Conservation (phyloP, 1,284 basidiomycete species). For the Naganishia liquefaciens region DNA sequence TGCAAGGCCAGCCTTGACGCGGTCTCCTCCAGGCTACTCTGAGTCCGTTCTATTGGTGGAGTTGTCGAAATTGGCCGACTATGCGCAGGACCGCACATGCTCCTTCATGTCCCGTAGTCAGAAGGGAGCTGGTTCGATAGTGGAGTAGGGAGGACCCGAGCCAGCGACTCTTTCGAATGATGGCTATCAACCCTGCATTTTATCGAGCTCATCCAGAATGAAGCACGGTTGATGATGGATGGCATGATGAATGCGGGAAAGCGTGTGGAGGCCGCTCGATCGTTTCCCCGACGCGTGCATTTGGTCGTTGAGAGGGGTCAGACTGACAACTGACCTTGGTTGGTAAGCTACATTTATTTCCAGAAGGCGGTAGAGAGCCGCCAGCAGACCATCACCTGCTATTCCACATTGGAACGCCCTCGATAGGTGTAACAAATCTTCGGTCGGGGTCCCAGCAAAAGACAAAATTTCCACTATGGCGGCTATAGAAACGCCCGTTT, state of each 20-base stretch:
- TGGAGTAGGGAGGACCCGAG: too few relatives aligned
- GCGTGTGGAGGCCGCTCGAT: slow-evolving; percentile 20
- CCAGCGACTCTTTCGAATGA: background rate
- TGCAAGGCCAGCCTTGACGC: background rate
- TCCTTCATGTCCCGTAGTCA: background rate
- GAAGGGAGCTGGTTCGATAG: background rate
- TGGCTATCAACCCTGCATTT: background rate
- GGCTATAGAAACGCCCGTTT: slow-evolving; percentile 58
- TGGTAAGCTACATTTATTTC: too few relatives aligned
- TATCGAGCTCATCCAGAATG: background rate
- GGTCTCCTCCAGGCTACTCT: background rate
- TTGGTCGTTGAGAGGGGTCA: background rate
- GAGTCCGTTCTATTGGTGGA: background rate
- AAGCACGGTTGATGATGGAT: slow-evolving; percentile 3
- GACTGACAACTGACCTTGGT: background rate
- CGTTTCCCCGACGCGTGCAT: background rate
- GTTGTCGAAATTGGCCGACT: background rate
- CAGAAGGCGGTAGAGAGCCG: too few relatives aligned
- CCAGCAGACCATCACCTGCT: too few relatives aligned
- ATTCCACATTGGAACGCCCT: too few relatives aligned
- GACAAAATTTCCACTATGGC: slow-evolving; percentile 9
- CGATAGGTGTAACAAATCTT: background rate
- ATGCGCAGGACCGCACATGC: background rate
- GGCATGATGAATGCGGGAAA: background rate
- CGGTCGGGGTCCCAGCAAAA: background rate